Percentiles rank a stretch among this genome's conserved stretches.
Evolutionary conservation across 768 basidiomycete genomes (phyloP).

Genomic region (Rhodosporidiobolus odoratus): DNA sequence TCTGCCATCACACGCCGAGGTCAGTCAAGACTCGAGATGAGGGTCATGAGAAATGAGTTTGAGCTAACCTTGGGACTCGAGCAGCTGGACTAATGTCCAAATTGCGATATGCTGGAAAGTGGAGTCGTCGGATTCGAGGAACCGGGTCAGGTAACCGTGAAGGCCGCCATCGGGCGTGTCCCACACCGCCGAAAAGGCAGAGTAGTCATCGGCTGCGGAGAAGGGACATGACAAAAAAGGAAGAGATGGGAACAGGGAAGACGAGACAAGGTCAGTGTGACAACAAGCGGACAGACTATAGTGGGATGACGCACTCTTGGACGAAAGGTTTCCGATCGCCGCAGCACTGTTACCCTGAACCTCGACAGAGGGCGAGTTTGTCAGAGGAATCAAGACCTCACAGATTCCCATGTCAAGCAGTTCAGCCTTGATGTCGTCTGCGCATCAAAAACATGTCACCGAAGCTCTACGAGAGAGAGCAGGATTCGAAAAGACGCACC

Average conservation of each 20-base stretch:
- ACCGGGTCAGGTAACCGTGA: constrained; percentile 87
- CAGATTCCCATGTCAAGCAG: constrained; percentile 97
- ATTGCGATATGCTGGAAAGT: constrained; percentile 99
- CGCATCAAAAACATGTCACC: not conserved
- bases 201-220: constrained; percentile 63
- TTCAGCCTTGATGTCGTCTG: constrained; percentile 95
- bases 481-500: constrained; percentile 56
- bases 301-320: constrained; percentile 77
- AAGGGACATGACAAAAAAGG: not conserved
- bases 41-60: not conserved
- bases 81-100: constrained; percentile 95
- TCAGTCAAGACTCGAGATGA: not conserved
- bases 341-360: constrained; percentile 99
- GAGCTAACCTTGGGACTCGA: constrained; percentile 67
- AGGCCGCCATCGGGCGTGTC: constrained; percentile 95
- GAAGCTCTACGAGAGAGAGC: not conserved
- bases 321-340: constrained; percentile 92
- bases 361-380: constrained; percentile 91
- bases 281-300: no score
- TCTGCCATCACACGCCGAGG: no score
- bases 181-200: constrained; percentile 97
- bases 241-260: not conserved
- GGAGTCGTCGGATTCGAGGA: constrained; percentile 84
- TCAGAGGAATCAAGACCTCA: constrained; percentile 92
- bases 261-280: not conserved